These are phyloP conservation scores for Ceratobasidium theobromae DNA, from an alignment of 1,284 basidiomycete genomes.

Conservation along the genomic window DNA sequence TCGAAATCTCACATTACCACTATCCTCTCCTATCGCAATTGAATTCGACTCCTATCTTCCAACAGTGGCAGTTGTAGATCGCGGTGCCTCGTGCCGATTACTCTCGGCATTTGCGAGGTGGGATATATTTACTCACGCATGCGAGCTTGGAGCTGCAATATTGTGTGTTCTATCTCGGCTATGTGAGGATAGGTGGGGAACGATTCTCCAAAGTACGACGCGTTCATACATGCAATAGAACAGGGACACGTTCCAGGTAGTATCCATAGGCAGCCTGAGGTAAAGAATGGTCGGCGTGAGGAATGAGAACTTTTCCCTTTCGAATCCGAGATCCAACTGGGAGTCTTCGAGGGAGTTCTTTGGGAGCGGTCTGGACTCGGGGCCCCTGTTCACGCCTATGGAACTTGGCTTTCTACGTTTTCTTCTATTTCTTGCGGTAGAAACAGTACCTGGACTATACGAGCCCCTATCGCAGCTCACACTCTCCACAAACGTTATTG, in stretches of 20 bases:
- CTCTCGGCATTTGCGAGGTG: background rate
- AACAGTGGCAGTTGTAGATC: background rate
- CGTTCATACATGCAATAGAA: background rate
- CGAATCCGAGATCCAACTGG: background rate
- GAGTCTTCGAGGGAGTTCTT: background rate
- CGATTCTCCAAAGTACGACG: background rate
- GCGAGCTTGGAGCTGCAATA: background rate
- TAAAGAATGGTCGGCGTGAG: background rate
- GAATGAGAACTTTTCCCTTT: background rate
- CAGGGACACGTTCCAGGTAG: background rate
- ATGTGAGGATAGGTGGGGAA: background rate
- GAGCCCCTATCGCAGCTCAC: background rate
- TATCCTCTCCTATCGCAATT: slow-evolving; percentile 24
- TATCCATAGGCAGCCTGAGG: background rate
- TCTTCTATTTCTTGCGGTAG: background rate
- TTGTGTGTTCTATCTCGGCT: slow-evolving; percentile 20
- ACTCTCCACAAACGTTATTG: too few relatives aligned
- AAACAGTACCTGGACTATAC: background rate
- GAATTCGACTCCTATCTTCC: slow-evolving; percentile 26
- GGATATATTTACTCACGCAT: background rate
- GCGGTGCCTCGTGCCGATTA: slow-evolving; percentile 12
- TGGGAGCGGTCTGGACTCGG: background rate
- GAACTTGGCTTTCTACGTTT: background rate
- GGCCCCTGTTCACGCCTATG: background rate
- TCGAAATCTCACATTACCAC: background rate